phyloP scores from a whole-genome alignment of 2,329 filamentous ascomycete genomes.

The Pseudogymnoascus sp. region DNA sequence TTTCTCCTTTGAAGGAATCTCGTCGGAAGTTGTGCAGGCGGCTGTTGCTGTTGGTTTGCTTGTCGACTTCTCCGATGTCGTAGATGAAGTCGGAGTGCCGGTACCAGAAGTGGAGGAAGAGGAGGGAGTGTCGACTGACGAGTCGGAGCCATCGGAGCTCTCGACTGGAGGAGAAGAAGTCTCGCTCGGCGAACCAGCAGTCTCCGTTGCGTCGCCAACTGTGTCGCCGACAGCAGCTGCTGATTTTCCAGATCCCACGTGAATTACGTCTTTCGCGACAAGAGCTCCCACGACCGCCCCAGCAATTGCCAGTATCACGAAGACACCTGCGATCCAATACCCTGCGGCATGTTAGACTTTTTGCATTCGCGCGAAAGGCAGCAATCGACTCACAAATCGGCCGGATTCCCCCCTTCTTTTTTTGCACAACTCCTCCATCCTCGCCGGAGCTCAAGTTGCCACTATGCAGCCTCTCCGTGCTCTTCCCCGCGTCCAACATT shows the following conservation, averaged over 20 bases:
- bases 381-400: background rate
- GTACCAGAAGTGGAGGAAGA: background rate
- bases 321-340: background rate
- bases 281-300: slow-evolving; percentile 4
- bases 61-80: background rate
- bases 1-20: background rate
- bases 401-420: background rate
- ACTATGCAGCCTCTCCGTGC: slow-evolving; percentile 1
- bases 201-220: background rate
- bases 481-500: slow-evolving; percentile 2
- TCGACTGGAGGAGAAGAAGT: slow-evolving; percentile 2
- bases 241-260: background rate
- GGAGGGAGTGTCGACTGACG: background rate
- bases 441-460: background rate
- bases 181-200: background rate
- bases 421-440: background rate
- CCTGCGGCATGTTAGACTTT: background rate
- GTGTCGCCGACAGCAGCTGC: background rate
- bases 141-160: background rate
- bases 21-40: background rate
- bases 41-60: background rate
- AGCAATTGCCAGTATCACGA: background rate
- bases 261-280: background rate
- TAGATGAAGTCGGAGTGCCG: background rate
- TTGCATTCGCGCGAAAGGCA: background rate